Evolutionary conservation across 2,329 filamentous ascomycete genomes (phyloP).

Genomic region (Fusarium buharicum): DNA sequence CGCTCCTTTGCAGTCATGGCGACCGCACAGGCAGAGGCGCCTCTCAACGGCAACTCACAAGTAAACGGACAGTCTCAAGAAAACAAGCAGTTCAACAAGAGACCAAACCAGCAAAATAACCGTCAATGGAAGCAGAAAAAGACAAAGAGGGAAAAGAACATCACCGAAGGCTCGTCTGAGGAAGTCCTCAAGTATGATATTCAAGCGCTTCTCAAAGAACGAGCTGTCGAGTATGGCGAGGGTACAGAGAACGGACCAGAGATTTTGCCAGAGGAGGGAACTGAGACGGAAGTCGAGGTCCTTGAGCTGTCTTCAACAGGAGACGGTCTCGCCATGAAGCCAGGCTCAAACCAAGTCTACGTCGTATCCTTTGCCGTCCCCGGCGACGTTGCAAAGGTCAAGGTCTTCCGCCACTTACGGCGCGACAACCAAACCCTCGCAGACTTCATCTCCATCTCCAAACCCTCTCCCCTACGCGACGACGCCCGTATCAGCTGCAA

Average conservation of each 20-base stretch:
- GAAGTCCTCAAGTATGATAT: constrained; percentile 75
- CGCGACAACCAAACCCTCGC: constrained; percentile 76
- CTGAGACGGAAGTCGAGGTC: constrained; percentile 85
- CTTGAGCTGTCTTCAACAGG: constrained; percentile 88
- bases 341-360: constrained; percentile 74
- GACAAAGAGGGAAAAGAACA: constrained; percentile 68
- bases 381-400: constrained; percentile 82
- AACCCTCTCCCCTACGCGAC: constrained; percentile 79
- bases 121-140: constrained; percentile 58
- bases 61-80: constrained; percentile 29
- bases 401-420: constrained; percentile 77
- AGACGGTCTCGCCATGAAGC: constrained; percentile 83
- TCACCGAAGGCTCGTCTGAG: constrained; percentile 70
- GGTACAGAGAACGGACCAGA: constrained; percentile 47
- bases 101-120: constrained; percentile 35
- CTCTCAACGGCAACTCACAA: constrained; percentile 29
- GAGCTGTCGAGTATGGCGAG: constrained; percentile 48
- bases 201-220: constrained; percentile 61
- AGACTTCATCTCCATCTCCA: constrained; percentile 82
- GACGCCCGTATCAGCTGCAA: constrained; percentile 80
- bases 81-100: constrained; percentile 41
- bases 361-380: constrained; percentile 90
- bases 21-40: constrained; percentile 27
- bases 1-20: constrained; percentile 43
- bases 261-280: constrained; percentile 71